Evolutionary conservation across 495 filamentous ascomycete species (phyloP).

Genomic region (Penicillium maclennaniae): DNA sequence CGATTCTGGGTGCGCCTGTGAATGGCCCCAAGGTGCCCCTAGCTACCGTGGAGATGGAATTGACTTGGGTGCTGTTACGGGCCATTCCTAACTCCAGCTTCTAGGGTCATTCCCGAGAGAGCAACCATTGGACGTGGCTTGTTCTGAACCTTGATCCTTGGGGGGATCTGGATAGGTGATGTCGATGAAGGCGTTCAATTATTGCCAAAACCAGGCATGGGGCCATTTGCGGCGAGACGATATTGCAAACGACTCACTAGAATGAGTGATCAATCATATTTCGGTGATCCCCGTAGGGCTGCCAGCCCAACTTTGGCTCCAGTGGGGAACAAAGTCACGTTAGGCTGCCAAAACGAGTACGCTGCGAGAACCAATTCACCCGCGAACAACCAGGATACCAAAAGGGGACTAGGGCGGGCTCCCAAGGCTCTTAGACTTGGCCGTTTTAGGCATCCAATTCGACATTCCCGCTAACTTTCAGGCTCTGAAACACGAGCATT

Average conservation of each 20-base stretch:
- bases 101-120: not conserved
- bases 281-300: slow-evolving; percentile 1
- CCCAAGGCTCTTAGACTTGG: not conserved
- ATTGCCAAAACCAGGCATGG: not conserved
- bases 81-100: not conserved
- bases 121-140: not conserved
- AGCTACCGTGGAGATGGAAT: not conserved
- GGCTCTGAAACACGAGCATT: not conserved
- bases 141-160: no score
- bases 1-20: not conserved
- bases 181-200: not conserved
- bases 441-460: not conserved
- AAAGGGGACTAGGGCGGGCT: not conserved
- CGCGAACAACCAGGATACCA: not conserved
- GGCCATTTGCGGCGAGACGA: not conserved
- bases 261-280: not conserved
- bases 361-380: not conserved
- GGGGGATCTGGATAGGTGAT: not conserved
- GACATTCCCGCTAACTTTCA: not conserved
- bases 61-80: not conserved
- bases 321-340: not conserved
- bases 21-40: not conserved
- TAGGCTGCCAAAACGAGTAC: slow-evolving; percentile 3
- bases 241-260: no score
- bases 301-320: not conserved